A percentile compares a stretch with the other conserved stretches of the same genome.
These are phyloP conservation scores for Leptographium radiaticola DNA, from an alignment of 2,329 filamentous ascomycete species.

Conservation along the genomic window DNA sequence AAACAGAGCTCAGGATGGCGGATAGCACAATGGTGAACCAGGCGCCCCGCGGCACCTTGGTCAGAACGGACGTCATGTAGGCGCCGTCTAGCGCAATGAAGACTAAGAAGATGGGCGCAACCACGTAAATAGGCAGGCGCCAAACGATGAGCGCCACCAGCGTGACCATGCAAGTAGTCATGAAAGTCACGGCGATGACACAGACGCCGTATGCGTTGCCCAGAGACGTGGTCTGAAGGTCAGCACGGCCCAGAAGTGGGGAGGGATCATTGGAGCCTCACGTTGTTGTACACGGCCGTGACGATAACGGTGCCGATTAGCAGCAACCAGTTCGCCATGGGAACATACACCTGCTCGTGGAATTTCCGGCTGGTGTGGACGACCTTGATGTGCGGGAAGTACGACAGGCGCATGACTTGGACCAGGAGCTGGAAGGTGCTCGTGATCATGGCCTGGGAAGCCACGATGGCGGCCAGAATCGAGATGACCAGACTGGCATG, in stretches of 20 bases:
- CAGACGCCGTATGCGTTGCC: slow-evolving; percentile 69
- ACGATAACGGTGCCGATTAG: slow-evolving; percentile 66
- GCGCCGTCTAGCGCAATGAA: slow-evolving; percentile 56
- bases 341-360: slow-evolving; percentile 66
- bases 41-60: slow-evolving; percentile 61
- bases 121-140: slow-evolving; percentile 46
- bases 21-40: slow-evolving; percentile 65
- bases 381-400: slow-evolving; percentile 64
- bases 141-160: slow-evolving; percentile 62
- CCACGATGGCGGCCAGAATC: slow-evolving; percentile 59
- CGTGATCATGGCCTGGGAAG: slow-evolving; percentile 68
- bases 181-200: slow-evolving; percentile 68
- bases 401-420: slow-evolving; percentile 57
- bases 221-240: slow-evolving; percentile 44
- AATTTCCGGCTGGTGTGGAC: slow-evolving; percentile 58
- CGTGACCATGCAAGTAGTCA: slow-evolving; percentile 62
- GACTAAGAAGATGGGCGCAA: slow-evolving; percentile 47
- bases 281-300: slow-evolving; percentile 60
- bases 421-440: slow-evolving; percentile 56
- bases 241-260: background rate
- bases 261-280: slow-evolving; percentile 17
- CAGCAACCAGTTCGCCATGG: slow-evolving; percentile 62
- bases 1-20: slow-evolving; percentile 46
- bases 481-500: slow-evolving; percentile 43
- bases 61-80: slow-evolving; percentile 56